Base-by-base conservation (phyloP, 169 alveolate genomes). In the Fabrea salina region DNA sequence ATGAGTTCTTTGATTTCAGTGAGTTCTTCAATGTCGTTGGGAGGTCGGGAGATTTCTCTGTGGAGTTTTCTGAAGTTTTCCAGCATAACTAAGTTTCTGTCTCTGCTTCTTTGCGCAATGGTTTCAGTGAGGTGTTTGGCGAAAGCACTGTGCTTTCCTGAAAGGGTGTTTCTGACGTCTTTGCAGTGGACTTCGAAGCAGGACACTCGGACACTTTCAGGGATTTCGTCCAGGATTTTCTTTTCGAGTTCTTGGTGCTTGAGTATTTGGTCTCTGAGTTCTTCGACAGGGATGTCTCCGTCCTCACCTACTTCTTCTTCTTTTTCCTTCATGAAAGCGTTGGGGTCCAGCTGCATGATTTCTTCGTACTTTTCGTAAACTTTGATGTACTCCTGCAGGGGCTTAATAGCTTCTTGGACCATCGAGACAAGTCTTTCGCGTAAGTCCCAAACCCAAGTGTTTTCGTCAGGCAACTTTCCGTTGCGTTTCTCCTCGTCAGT, bases 371-470 rank as follows among this genome's bases (percentile, higher is more conserved):
- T 82, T 50, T 88, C 80, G 64, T 93, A 94, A 44, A 95, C 92
- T 59, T 88, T 88, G 41, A 96, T 83, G 78, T 92, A 95, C 33
- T 91, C 95, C 32, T 86, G 84, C 37, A 94, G 72, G 19, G 98
- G 98, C 49, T 87, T 84, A 56, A 94, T 88, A 6, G 95, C 95
- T 74, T 83, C 79, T 35, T 80, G 87, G 16, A 94, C 83, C 32
- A 87, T 83, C 5, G 41, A 76, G 33, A 77, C 87, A 22, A 92
- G 58, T n/a, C 82, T 51, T 80, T 89, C 93, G 41, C 80, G 72
- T 25, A 91, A 83, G 50, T 91, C 93, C 95, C 97, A 94, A 7
- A 94, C 82, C 98, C 98, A 94, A 44, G 89, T 94, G 67, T 92
- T 91, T 70, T 92, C 98, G 82, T 94, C 98, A 39, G 95, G 95